A percentile compares a stretch with the other conserved stretches of the same genome.
Evolutionary conservation across 2,329 filamentous ascomycete species (phyloP).

Genomic region (Lojkania enalia): DNA sequence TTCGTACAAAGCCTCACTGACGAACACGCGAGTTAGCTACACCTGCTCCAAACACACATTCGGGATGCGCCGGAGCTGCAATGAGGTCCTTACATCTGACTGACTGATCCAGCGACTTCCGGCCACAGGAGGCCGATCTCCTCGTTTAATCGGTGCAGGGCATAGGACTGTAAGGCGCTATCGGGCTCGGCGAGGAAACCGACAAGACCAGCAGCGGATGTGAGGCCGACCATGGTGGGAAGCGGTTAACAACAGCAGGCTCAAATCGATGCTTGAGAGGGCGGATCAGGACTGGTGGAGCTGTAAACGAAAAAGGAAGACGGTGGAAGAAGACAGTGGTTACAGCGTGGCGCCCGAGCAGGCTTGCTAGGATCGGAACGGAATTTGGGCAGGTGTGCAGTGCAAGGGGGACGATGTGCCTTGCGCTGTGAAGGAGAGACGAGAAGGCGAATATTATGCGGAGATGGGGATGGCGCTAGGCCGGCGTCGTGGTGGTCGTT

Average conservation of each 20-base stretch:
- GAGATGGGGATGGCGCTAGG: conserved; percentile 38
- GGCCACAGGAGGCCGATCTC: conserved; percentile 98
- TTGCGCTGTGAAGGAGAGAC: conserved; percentile 36
- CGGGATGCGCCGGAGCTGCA: background rate
- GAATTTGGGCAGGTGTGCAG: conserved; percentile 10
- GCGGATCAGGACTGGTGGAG: conserved; percentile 23
- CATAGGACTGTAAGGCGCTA: conserved; percentile 90
- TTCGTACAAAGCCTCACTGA: conserved; percentile 94
- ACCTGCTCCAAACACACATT: background rate
- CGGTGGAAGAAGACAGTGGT: conserved; percentile 43
- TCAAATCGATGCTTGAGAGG: conserved; percentile 16
- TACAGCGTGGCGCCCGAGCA: conserved; percentile 38
- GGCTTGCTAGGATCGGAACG: conserved; percentile 24
- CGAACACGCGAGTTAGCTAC: conserved; percentile 31
- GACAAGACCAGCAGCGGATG: conserved; percentile 91
- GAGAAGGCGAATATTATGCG: conserved; percentile 29
- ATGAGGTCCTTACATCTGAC: conserved; percentile 78
- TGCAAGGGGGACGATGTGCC: conserved; percentile 16
- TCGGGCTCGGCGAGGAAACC: conserved; percentile 96
- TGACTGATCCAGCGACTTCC: conserved; percentile 89
- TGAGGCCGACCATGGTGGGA: conserved; percentile 79
- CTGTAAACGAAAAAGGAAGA: conserved; percentile 31
- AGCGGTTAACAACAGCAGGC: conserved; percentile 10
- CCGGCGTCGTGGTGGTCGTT: conserved; percentile 20
- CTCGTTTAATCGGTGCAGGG: conserved; percentile 90